Percentiles rank a stretch among this genome's conserved stretches.
phyloP scores from a whole-genome alignment of 164 flowering plant genomes.

The Cinnamomum micranthum region DNA sequence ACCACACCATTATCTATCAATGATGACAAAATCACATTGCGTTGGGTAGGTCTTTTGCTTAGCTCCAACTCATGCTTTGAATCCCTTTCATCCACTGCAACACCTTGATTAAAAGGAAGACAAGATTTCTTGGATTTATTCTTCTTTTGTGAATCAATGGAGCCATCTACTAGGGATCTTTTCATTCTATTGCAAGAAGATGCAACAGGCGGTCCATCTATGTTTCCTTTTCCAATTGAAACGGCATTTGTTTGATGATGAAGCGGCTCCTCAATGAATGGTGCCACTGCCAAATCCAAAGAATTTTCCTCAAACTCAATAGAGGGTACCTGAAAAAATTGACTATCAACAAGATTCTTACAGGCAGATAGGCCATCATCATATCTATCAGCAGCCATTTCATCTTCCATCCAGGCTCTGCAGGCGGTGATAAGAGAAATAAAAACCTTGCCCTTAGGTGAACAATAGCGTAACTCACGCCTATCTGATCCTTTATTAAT shows the following conservation, averaged over 20 bases:
- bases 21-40: constrained; percentile 62
- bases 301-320: constrained; percentile 6
- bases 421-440: constrained; percentile 54
- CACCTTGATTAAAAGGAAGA: constrained; percentile 6
- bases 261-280: neutral
- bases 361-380: constrained; percentile 2
- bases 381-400: neutral
- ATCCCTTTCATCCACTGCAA: constrained; percentile 1
- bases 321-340: constrained; percentile 4
- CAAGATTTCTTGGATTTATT: constrained; percentile 19
- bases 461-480: constrained; percentile 31
- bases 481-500: neutral
- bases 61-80: constrained; percentile 31
- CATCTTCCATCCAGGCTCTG: constrained; percentile 26
- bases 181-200: neutral
- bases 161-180: neutral
- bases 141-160: constrained; percentile 5
- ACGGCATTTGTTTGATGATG: neutral
- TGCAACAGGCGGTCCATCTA: neutral
- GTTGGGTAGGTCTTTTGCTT: constrained; percentile 41
- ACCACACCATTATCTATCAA: constrained; percentile 65
- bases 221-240: constrained; percentile 1
- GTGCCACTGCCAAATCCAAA: neutral
- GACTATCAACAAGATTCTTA: neutral
- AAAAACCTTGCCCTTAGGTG: constrained; percentile 41